Evolutionary conservation across 495 filamentous ascomycete genomes (phyloP), one percentile per base, ranked within the genome.

Genomic region (Penicillium egyptiacum): DNA sequence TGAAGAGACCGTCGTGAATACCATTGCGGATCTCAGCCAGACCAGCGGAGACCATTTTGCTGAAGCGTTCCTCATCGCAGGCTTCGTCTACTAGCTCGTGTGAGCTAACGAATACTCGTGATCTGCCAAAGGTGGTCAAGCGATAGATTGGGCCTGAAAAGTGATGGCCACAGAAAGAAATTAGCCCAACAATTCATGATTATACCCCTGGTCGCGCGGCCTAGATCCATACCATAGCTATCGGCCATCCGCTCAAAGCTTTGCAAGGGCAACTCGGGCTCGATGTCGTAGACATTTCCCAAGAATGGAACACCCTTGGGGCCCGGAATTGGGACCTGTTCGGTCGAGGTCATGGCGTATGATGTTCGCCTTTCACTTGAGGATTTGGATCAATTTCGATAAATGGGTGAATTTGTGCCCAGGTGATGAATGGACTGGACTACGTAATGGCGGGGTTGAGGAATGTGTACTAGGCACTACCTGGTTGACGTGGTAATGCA

Each of bases 1-100:
- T 89, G 68, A 91, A 91, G 14, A 91, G 75, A 26, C 88, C 88
- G 67, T 89, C 84, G 35, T 81, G 71, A 0, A 85, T 73, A 16
- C 79, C 85, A 57, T 83, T 75, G 50, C 86, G 69, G 26, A 90
- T 67, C 64, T 89, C 71, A 4, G 65, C 17, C 49, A 89, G 69
- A 30, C 79, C 62, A 1, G 59, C 72, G 0, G 63, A 39, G 3
- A 87, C 71, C 11, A 60, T 59, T 58, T 92, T 92, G 3, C 69
- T 47, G 67, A 90, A 93, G 51, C 82, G 73, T 28, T 76, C 82
- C 66, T 88, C 88, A 63, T 92, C 78, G 66, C 83, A 90, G 20
- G 85, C 59, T 61, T 91, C 88, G 44, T 88, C 70, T 20, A 85
- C 68, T 16, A 91, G 67, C 10, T 77, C 81, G 48, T 84, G 77